Base-by-base conservation (phyloP, 2,329 filamentous ascomycete genomes). In the Diaporthe citrichinensis region DNA sequence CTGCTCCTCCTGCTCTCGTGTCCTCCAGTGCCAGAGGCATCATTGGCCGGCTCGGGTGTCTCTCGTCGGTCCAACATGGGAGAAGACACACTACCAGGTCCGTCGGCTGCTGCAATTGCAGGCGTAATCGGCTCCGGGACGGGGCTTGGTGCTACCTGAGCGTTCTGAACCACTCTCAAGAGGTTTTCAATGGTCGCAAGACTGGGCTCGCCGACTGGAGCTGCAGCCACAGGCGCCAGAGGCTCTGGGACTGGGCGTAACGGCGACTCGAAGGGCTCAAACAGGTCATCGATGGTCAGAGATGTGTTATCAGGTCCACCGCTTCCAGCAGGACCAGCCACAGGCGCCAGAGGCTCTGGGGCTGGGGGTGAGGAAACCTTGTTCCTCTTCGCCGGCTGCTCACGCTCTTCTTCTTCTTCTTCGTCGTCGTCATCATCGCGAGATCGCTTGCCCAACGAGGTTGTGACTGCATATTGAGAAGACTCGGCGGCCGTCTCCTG, bases 401-500 rank as follows among this genome's bases (percentile, higher is more conserved):
- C 39, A 20, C 15, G 14, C n/a, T 31, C 25, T 25, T 31, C 59
- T 7, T 46, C 59, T 6, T 20, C 17, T 9, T 49, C 61, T 0
- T 23, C n/a, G 14, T 23, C 59, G 7, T 49, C 61, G 8, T 9
- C 31, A 15, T 46, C 59, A 14, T 46, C 39, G 39, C 59, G 59
- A 44, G 59, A 62, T 28, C 59, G 36, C 59, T 62, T 62, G n/a
- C n/a, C 12, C n/a, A n/a, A 28, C n/a, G 59, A 44, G 39, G 14
- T 6, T 31, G n/a, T 14, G 25, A 12, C 39, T 1, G 36, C n/a
- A 3, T 39, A 25, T 28, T 14, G 9, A 6, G 36, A 4, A 61
- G 36, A 15, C 58, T 61, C 17, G n/a, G 14, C 36, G 8, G n/a
- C 41, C 4, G 4, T 31, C 61, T 65, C 46, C 25, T 41, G 59